These are phyloP conservation scores for Viola pubescens DNA, from an alignment of 441 rosid genomes.

Conservation along the genomic window DNA sequence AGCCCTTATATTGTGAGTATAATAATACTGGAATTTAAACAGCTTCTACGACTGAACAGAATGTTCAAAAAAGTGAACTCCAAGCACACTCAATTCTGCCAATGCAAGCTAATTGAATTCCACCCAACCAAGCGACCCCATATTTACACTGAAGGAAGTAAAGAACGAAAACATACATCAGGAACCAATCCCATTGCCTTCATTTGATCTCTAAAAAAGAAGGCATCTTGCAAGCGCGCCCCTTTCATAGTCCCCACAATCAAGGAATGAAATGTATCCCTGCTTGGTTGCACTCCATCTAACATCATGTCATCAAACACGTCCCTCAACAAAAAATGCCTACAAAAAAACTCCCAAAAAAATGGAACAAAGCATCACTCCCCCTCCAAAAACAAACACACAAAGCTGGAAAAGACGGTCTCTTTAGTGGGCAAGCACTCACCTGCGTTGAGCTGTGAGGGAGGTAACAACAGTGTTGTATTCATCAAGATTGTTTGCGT, in stretches of 20 bases:
- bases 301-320: slow-evolving; percentile 88
- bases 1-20: too few relatives aligned
- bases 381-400: not conserved
- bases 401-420: not conserved
- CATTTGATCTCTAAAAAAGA: slow-evolving; percentile 84
- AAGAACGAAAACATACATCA: slow-evolving; percentile 41
- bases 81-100: not conserved
- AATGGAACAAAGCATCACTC: too few relatives aligned
- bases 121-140: not conserved
- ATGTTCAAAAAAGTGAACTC: too few relatives aligned
- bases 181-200: slow-evolving; percentile 81
- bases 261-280: slow-evolving; percentile 69
- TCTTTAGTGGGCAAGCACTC: too few relatives aligned
- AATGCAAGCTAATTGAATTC: not conserved
- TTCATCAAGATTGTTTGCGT: slow-evolving; percentile 57
- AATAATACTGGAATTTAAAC: too few relatives aligned
- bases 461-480: slow-evolving; percentile 66
- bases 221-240: slow-evolving; percentile 69
- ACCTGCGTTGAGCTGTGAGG: slow-evolving; percentile 63
- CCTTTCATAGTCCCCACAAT: slow-evolving; percentile 83
- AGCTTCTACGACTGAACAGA: too few relatives aligned
- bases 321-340: slow-evolving; percentile 67
- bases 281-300: slow-evolving; percentile 82
- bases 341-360: slow-evolving; percentile 14
- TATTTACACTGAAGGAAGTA: not conserved